Base-by-base conservation (phyloP, 2,329 filamentous ascomycete species). In the Phialemonium atrogriseum region DNA sequence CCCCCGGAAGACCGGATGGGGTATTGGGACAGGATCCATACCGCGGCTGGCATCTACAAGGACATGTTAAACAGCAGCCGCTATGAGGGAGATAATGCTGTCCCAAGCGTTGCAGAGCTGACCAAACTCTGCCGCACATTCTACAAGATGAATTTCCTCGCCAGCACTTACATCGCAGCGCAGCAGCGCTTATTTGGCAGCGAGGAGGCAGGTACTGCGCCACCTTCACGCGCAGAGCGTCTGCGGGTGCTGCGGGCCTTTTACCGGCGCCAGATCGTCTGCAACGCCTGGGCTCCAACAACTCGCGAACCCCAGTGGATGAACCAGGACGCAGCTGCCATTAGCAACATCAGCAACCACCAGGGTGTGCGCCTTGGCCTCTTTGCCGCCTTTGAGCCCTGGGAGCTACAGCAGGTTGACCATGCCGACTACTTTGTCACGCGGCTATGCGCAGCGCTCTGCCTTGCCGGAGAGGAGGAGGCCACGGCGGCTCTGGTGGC, bases 231-330 rank as follows among this genome's bases (percentile, higher is more conserved):
- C 27, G 20, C 23, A 3, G 36, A 38, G 22, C 33, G 33, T 11
- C 30, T n/a, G 4, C 33, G 36, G 2, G 28, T 38, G 10, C 5
- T 38, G 27, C 18, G 28, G 13, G 27, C 32, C 2, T 30, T 38
- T 16, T 38, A 38, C 26, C 36, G 32, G 16, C 36, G 26, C 27
- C 36, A 36, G 15, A 33, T 38, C 18, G 13, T 38, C 5, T 36
- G 30, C 30, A 35, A 38, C 10, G 36, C 30, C 19, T 38, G 33
- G 33, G 33, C 33, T 10, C 27, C 33, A 11, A 33, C 26, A 16
- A 36, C 14, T n/a, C n/a, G n/a, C n/a, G n/a, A n/a, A n/a, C n/a
- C n/a, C n/a, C n/a, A n/a, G n/a, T n/a, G n/a, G n/a, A n/a, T n/a
- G n/a, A n/a, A n/a, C n/a, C n/a, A n/a, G n/a, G n/a, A n/a, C n/a